Conservation (phyloP, 192 early-diverging fungal species). For the Anaeromyces robustus region DNA sequence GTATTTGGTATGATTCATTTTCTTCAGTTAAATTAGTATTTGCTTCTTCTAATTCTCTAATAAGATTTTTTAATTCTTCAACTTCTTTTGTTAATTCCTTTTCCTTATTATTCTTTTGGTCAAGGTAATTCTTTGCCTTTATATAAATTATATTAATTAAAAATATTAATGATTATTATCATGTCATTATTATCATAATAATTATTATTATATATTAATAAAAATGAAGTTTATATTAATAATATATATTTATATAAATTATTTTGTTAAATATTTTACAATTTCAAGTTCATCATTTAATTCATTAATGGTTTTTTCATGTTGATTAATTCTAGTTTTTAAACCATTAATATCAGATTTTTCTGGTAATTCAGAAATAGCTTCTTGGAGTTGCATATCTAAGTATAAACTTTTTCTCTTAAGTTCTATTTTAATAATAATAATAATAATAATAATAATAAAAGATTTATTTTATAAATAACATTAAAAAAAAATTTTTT, state of each 20-base stretch:
- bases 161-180: too few relatives aligned
- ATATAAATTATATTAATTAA: too few relatives aligned
- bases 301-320: not conserved
- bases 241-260: too few relatives aligned
- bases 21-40: constrained; percentile 30
- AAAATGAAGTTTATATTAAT: too few relatives aligned
- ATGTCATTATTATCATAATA: too few relatives aligned
- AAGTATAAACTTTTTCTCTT: not conserved
- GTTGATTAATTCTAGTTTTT: not conserved
- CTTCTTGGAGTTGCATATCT: not conserved
- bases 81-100: not conserved
- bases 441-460: too few relatives aligned
- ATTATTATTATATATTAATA: too few relatives aligned
- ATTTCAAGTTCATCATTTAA: not conserved
- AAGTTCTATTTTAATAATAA: not conserved
- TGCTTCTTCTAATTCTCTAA: not conserved
- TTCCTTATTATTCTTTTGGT: not conserved
- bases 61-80: not conserved
- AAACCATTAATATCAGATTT: not conserved
- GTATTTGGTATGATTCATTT: constrained; percentile 64
- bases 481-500: too few relatives aligned
- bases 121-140: not conserved
- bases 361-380: not conserved
- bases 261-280: not conserved
- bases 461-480: too few relatives aligned